Conservation (phyloP, 2,329 filamentous ascomycete species). For the Pseudopithomyces maydicus region DNA sequence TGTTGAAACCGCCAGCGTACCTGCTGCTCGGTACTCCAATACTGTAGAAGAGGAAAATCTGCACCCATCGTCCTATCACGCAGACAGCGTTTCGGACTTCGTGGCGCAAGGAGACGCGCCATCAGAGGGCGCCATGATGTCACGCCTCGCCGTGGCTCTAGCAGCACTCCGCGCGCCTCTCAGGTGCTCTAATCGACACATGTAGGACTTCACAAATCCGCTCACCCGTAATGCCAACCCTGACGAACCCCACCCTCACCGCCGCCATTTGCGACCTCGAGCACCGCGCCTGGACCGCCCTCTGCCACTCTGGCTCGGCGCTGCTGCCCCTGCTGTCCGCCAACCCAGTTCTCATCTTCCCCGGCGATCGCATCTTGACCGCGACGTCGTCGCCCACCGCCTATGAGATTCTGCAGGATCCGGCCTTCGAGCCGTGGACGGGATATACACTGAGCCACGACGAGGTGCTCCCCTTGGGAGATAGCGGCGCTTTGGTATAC, state of each 20-base stretch:
- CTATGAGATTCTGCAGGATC: constrained; percentile 24
- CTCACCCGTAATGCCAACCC: constrained; percentile 16
- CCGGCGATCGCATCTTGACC: constrained; percentile 41
- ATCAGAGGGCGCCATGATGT: constrained; percentile 1
- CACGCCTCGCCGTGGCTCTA: not conserved
- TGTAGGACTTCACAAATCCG: not conserved
- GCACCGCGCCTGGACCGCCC: constrained; percentile 44
- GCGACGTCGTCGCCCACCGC: constrained; percentile 36
- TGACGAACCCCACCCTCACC: constrained; percentile 30
- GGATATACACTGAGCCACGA: constrained; percentile 34
- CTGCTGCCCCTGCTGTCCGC: constrained; percentile 39
- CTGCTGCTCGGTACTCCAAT: not conserved
- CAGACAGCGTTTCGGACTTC: constrained; percentile 4
- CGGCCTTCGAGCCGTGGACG: constrained; percentile 28
- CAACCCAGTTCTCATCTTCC: constrained; percentile 49
- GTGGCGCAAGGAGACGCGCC: not conserved
- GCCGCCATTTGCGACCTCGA: constrained; percentile 34
- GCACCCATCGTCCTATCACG: not conserved
- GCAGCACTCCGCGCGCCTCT: not conserved
- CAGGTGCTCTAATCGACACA: not conserved
- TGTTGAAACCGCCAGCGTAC: not conserved
- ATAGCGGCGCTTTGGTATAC: constrained; percentile 29
- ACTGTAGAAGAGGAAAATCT: not conserved
- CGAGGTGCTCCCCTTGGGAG: constrained; percentile 29
- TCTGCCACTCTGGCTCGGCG: constrained; percentile 37